phyloP scores from a whole-genome alignment of 208 protist genomes.

The Acanthamoeba sp. region DNA sequence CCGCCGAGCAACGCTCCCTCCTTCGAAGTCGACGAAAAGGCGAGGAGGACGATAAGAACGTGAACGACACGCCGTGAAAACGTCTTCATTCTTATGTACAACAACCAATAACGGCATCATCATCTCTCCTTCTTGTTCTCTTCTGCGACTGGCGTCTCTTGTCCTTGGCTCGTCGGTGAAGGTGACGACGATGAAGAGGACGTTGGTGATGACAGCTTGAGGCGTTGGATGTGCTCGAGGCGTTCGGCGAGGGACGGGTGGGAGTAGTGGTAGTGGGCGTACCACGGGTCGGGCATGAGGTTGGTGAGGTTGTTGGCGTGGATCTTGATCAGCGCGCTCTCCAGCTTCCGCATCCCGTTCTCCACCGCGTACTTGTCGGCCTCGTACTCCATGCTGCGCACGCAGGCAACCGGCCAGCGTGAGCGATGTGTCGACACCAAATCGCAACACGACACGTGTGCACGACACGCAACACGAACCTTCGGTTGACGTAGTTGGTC shows the following conservation, averaged over 20 bases:
- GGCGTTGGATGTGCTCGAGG: slow-evolving; percentile 52
- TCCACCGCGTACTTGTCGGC: slow-evolving; percentile 77
- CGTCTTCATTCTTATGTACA: too few species aligned
- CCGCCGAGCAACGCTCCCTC: not conserved
- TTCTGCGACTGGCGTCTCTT: not conserved
- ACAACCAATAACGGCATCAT: too few species aligned
- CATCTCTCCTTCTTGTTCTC: not conserved
- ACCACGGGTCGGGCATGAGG: slow-evolving; percentile 80
- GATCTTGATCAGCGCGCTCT: slow-evolving; percentile 76
- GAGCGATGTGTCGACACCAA: not conserved
- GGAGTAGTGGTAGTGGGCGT: slow-evolving; percentile 82
- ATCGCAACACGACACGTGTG: not conserved
- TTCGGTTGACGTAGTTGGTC: slow-evolving; percentile 78
- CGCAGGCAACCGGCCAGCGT: not conserved
- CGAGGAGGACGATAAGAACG: not conserved
- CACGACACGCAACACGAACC: slow-evolving; percentile 11
- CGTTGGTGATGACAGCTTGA: not conserved
- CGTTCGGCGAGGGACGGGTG: slow-evolving; percentile 79
- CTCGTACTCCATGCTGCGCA: slow-evolving; percentile 78
- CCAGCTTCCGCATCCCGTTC: slow-evolving; percentile 76
- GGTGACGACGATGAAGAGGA: not conserved
- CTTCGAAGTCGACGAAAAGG: not conserved
- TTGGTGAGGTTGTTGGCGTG: slow-evolving; percentile 77
- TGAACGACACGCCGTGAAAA: not conserved
- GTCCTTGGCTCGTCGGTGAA: not conserved